Evolutionary conservation across 2,329 filamentous ascomycete species (phyloP).

Genomic region (Neofusicoccum cordaticola): DNA sequence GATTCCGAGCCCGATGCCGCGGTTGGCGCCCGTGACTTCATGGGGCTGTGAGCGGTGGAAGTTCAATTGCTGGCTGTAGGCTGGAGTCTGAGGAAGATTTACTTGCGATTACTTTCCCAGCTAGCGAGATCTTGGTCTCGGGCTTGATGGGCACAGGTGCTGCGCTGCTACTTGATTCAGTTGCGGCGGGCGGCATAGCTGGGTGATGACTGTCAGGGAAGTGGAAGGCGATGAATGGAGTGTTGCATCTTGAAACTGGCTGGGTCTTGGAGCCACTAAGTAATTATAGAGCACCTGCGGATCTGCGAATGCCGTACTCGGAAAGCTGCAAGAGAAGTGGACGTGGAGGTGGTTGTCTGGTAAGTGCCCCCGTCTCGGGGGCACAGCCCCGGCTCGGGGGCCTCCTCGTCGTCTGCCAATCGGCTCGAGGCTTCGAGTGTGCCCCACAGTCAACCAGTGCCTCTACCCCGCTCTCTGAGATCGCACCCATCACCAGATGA

Average conservation of each 20-base stretch:
- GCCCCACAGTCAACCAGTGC: background rate
- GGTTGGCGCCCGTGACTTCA: slow-evolving; percentile 29
- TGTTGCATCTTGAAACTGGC: background rate
- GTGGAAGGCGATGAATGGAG: background rate
- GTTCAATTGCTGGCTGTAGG: background rate
- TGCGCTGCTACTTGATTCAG: background rate
- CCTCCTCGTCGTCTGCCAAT: background rate
- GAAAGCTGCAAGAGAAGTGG: background rate
- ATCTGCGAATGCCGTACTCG: background rate
- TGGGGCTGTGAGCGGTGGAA: slow-evolving; percentile 14
- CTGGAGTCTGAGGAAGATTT: background rate
- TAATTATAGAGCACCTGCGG: background rate
- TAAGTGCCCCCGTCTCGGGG: background rate
- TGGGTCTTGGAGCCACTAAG: background rate
- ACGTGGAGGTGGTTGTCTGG: background rate
- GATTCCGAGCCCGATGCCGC: slow-evolving; percentile 45
- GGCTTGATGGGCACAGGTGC: slow-evolving; percentile 1
- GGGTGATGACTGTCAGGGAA: background rate
- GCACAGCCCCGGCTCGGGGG: background rate
- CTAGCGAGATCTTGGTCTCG: slow-evolving; percentile 27
- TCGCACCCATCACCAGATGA: background rate
- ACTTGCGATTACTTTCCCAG: slow-evolving; percentile 25
- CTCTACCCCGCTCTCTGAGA: background rate
- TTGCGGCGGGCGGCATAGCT: background rate
- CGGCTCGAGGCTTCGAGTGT: background rate